Evolutionary conservation across 1,284 basidiomycete species (phyloP), one percentile per base, ranked within the genome.

Genomic region (Rhizoctonia solani): DNA sequence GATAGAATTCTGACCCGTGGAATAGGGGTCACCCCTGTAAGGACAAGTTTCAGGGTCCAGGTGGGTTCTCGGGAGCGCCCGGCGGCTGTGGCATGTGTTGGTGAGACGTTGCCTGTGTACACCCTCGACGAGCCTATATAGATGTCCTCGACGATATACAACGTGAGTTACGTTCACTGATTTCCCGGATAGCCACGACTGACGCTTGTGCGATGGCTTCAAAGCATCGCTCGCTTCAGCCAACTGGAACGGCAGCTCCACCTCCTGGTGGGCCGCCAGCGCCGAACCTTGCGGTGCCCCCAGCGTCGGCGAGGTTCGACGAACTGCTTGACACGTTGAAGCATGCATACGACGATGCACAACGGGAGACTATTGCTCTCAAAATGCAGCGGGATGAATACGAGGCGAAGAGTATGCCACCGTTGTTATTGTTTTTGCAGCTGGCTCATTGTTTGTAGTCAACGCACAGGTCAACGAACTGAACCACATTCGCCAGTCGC

Each of bases 361-460:
- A 85, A 14, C 81, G 83, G 69, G 94, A 97, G 76, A 81, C 90
- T 56, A 80, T 79, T 21, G 75, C 85, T 29, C 81, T 92, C 74
- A 86, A 92, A 70, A 82, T 79, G 37, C 92, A 96, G 79, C 81
- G 92, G 66, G 95, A 97, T 74, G 95, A 98, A 70, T 92, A 89
- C 76, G 95, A 98, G 77, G 82, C 82, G 16, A 93, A 95, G 82
- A 83, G 94, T 94, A 72, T 69, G 85, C 77, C 55, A 42, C 50
- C 50, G 65, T 50, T 56, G 44, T 37, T 41, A 32, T 47, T 49
- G 53, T 46, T 16, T 19, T 65, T 34, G 63, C 16, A 25, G 19
- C 23, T 37, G n/a, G 49, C 56, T 65, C 37, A 34, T 59, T 59
- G 46, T 14, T 6, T 16, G n/a, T 73, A 91, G 90, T 90, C 69